A percentile compares a stretch with the other conserved stretches of the same genome.
Evolutionary conservation across 345 rosid species (phyloP).

Genomic region (Gossypium raimondii): DNA sequence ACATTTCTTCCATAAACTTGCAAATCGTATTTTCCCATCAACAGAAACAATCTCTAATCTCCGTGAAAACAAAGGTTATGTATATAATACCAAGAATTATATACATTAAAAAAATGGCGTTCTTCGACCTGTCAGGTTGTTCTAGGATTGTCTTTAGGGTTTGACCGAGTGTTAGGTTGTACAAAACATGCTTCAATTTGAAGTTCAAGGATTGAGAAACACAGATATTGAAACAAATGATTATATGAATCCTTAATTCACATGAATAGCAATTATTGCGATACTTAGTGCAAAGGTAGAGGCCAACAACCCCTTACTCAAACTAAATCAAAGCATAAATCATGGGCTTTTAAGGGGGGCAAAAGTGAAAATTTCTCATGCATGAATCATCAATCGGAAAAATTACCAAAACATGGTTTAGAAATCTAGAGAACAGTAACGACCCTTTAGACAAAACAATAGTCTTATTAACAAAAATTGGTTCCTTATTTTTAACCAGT

Average conservation of each 20-base stretch:
- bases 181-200: too few relatives aligned
- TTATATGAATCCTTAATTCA: background rate
- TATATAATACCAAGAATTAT: too few relatives aligned
- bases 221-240: background rate
- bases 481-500: background rate
- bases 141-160: too few relatives aligned
- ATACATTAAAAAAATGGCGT: too few relatives aligned
- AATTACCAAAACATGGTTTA: background rate
- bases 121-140: too few relatives aligned
- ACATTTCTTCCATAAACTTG: too few relatives aligned
- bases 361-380: background rate
- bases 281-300: background rate
- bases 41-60: too few relatives aligned
- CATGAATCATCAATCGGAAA: background rate
- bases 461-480: background rate
- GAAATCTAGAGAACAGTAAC: background rate
- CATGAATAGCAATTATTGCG: conserved; percentile 9
- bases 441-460: conserved; percentile 5
- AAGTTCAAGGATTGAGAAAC: background rate
- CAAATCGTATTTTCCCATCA: accelerated
- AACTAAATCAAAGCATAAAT: background rate
- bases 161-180: too few relatives aligned
- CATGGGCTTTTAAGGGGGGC: background rate
- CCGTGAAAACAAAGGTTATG: too few relatives aligned
- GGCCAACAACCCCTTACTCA: background rate